A percentile compares a stretch with the other conserved stretches of the same genome.
These are phyloP conservation scores for Gelatoporia subvermispora DNA, from an alignment of 768 basidiomycete species.

Conservation along the genomic window DNA sequence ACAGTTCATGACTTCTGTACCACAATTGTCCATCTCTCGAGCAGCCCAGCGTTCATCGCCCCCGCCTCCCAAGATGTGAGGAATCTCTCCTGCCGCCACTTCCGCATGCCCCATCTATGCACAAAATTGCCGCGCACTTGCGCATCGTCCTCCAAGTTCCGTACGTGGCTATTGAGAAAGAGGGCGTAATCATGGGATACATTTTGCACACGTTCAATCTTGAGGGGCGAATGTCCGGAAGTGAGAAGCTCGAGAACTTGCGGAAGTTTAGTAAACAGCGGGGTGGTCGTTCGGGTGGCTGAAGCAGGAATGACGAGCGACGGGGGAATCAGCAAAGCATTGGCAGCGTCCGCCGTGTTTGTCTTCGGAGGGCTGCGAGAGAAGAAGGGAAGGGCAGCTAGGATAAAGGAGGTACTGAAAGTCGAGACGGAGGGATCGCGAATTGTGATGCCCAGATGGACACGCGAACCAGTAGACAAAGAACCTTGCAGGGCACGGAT, in stretches of 20 bases:
- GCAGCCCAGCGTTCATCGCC: constrained; percentile 9
- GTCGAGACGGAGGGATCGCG: constrained; percentile 7
- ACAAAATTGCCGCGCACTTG: constrained; percentile 11
- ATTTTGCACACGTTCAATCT: constrained; percentile 17
- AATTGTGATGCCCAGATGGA: constrained; percentile 16
- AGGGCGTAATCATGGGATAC: constrained; percentile 17
- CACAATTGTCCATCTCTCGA: constrained; percentile 19
- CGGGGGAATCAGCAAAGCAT: neutral
- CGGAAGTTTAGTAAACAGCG: constrained; percentile 15
- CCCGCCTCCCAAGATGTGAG: constrained; percentile 21
- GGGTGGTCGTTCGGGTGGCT: constrained; percentile 5
- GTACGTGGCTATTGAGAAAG: constrained; percentile 12
- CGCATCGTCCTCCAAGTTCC: constrained; percentile 12
- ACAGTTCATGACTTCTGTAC: constrained; percentile 7
- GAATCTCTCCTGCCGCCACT: constrained; percentile 21
- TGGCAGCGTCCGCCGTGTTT: neutral
- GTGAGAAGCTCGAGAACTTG: constrained; percentile 13
- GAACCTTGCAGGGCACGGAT: constrained; percentile 13
- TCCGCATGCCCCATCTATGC: constrained; percentile 13
- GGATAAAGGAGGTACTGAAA: constrained; percentile 3
- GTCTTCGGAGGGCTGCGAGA: constrained; percentile 8
- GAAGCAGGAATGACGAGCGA: neutral
- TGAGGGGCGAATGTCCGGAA: constrained; percentile 14
- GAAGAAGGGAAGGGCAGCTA: constrained; percentile 18
- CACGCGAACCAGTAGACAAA: constrained; percentile 4